A percentile compares a stretch with the other conserved stretches of the same genome.
Conservation (phyloP, 108 stramenopile species). For the Chaetoceros muelleri region DNA sequence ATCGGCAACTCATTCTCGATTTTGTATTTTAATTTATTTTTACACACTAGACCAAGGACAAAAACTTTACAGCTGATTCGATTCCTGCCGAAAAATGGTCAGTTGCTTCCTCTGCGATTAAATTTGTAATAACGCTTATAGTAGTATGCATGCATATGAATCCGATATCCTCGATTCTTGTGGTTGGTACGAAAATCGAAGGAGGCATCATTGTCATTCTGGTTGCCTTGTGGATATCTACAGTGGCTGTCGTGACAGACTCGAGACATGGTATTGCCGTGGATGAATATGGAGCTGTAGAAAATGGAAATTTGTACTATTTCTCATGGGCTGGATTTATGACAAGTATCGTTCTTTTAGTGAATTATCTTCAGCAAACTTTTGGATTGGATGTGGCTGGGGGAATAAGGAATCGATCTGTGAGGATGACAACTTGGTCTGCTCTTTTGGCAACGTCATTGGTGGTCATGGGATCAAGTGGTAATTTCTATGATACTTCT, state of each 20-base stretch:
- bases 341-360: slow-evolving; percentile 37
- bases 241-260: slow-evolving; percentile 55
- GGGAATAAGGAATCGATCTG: slow-evolving; percentile 38
- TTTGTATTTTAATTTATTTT: no score
- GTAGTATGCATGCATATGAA: slow-evolving; percentile 45
- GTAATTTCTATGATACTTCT: slow-evolving; percentile 55
- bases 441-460: slow-evolving; percentile 42
- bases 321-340: slow-evolving; percentile 74
- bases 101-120: slow-evolving; percentile 49
- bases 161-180: slow-evolving; percentile 30
- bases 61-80: background rate
- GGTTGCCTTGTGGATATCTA: slow-evolving; percentile 52
- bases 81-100: slow-evolving; percentile 35
- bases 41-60: slow-evolving; percentile 5
- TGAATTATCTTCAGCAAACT: slow-evolving; percentile 34
- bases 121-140: slow-evolving; percentile 36
- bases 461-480: slow-evolving; percentile 69
- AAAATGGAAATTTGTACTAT: slow-evolving; percentile 80
- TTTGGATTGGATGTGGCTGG: slow-evolving; percentile 64
- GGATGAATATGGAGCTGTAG: slow-evolving; percentile 31
- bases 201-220: slow-evolving; percentile 41
- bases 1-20: no score
- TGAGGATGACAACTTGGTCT: slow-evolving; percentile 53
- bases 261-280: slow-evolving; percentile 49
- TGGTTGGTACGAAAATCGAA: slow-evolving; percentile 63